A percentile compares a stretch with the other conserved stretches of the same genome.
These are phyloP conservation scores for Cytidiella melzeri DNA, from an alignment of 768 basidiomycete genomes.

Conservation along the genomic window DNA sequence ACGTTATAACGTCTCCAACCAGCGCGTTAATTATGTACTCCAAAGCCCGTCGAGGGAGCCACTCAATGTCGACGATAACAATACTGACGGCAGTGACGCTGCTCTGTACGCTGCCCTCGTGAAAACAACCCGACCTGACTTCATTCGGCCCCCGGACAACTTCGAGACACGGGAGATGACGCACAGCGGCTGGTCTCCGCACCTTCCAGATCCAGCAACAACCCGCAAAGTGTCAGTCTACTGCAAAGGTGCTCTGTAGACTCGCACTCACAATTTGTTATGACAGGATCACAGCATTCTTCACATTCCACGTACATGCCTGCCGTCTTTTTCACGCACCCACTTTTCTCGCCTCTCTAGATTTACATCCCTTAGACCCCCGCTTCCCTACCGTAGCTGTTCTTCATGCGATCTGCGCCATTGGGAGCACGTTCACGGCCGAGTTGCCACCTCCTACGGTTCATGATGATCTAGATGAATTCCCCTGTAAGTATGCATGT, in stretches of 20 bases:
- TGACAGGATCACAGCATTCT: conserved; percentile 75
- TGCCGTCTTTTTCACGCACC: conserved; percentile 61
- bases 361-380: conserved; percentile 59
- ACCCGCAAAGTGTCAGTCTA: conserved; percentile 55
- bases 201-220: conserved; percentile 56
- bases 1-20: too few species aligned
- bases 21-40: too few species aligned
- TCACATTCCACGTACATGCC: conserved; percentile 70
- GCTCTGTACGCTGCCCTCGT: too few species aligned
- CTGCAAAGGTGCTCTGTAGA: neutral
- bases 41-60: too few species aligned
- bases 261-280: too few species aligned
- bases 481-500: conserved; percentile 4
- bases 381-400: conserved; percentile 68
- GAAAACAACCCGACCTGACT: neutral
- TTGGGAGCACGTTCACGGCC: conserved; percentile 70
- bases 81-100: too few species aligned
- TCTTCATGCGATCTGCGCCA: conserved; percentile 84
- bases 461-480: conserved; percentile 4
- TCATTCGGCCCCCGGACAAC: too few species aligned
- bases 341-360: conserved; percentile 58
- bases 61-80: too few species aligned
- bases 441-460: conserved; percentile 53
- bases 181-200: conserved; percentile 45
- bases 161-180: too few species aligned